These are phyloP conservation scores for Calonectria pteridis DNA, from an alignment of 2,329 filamentous ascomycete species.

Conservation along the genomic window DNA sequence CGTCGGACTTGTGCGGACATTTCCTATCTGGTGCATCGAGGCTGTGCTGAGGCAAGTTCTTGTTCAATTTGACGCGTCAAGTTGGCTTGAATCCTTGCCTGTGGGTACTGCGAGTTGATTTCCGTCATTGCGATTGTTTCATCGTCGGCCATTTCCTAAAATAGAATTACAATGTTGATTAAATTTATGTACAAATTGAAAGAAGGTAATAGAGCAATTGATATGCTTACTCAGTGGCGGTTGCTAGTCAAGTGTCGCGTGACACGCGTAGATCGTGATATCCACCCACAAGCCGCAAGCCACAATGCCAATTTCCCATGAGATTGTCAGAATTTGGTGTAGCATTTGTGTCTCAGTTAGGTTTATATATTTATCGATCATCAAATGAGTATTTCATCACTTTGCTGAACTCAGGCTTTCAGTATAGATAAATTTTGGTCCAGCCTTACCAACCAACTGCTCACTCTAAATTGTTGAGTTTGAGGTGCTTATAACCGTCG, in stretches of 20 bases:
- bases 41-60: background rate
- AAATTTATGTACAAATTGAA: background rate
- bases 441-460: background rate
- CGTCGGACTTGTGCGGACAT: background rate
- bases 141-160: background rate
- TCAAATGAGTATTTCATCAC: background rate
- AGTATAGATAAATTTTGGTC: background rate
- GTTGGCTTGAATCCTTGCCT: background rate
- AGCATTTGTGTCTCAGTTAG: background rate
- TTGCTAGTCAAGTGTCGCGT: background rate
- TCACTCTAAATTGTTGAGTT: too few relatives aligned
- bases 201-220: background rate
- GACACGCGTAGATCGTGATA: too few relatives aligned
- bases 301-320: background rate
- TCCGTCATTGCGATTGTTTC: too few relatives aligned
- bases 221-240: too few relatives aligned
- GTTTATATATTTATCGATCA: background rate
- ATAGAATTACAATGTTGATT: background rate
- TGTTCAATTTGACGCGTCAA: background rate
- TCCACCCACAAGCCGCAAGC: background rate
- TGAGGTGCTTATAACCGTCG: too few relatives aligned
- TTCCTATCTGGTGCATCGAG: background rate
- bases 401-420: background rate
- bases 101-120: background rate
- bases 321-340: background rate